phyloP scores from a whole-genome alignment of 2,329 filamentous ascomycete species.

The Aspergillus hortae region DNA sequence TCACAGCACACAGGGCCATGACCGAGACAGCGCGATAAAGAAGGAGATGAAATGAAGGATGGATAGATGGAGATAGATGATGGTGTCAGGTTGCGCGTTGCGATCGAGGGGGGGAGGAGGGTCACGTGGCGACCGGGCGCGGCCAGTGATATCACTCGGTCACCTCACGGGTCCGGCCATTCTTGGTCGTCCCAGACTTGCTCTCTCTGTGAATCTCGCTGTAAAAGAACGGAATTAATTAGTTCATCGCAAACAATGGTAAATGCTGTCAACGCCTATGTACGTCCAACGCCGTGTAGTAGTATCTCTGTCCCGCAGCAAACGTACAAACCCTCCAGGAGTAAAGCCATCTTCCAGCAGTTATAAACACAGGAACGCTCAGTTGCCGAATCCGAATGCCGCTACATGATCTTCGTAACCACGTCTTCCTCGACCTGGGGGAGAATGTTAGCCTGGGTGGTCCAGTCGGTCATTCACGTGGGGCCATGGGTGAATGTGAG shows the following conservation, averaged over 20 bases:
- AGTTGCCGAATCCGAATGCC: slow-evolving; percentile 13
- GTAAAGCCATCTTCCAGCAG: slow-evolving; percentile 9
- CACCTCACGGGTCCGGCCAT: slow-evolving; percentile 33
- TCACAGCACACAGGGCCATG: slow-evolving; percentile 17
- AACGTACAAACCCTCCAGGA: slow-evolving; percentile 10
- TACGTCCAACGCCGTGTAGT: slow-evolving; percentile 22
- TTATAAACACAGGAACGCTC: slow-evolving; percentile 19
- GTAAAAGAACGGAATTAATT: background rate
- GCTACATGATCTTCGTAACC: slow-evolving; percentile 84
- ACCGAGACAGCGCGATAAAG: slow-evolving; percentile 11
- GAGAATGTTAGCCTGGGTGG: slow-evolving; percentile 37
- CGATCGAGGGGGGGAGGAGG: slow-evolving; percentile 15
- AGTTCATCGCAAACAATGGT: slow-evolving; percentile 29
- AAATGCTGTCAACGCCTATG: slow-evolving; percentile 28
- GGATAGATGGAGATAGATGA: slow-evolving; percentile 4
- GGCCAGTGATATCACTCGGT: slow-evolving; percentile 40
- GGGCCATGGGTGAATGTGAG: background rate
- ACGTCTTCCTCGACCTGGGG: slow-evolving; percentile 77
- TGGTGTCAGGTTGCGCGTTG: slow-evolving; percentile 21
- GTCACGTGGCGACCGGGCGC: slow-evolving; percentile 35
- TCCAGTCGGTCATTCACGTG: background rate
- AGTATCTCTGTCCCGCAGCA: slow-evolving; percentile 13
- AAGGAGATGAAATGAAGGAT: slow-evolving; percentile 7
- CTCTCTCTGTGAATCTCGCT: background rate
- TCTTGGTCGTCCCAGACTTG: background rate